Percentiles rank a stretch among this genome's conserved stretches.
Evolutionary conservation across 345 rosid genomes (phyloP).

Genomic region (Leavenworthia alabamica): DNA sequence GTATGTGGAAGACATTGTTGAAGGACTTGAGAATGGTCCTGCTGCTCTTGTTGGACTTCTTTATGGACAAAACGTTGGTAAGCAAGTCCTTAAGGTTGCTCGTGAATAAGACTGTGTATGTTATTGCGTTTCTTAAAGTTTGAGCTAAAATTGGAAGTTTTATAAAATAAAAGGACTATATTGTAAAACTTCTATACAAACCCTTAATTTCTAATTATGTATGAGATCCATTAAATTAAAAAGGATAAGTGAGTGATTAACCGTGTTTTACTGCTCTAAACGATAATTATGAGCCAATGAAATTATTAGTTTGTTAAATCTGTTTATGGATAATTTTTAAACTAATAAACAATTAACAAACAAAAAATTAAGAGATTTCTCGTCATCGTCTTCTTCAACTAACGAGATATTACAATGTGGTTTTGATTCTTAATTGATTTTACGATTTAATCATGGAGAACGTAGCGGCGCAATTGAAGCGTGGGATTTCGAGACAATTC

Average conservation of each 20-base stretch:
- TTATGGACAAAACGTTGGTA: constrained; percentile 40
- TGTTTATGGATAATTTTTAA: not conserved
- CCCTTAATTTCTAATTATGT: too few species aligned
- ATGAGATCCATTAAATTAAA: too few species aligned
- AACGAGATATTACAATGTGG: too few species aligned
- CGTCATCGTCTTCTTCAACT: not conserved
- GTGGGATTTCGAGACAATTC: constrained; percentile 75
- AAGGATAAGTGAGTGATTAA: too few species aligned
- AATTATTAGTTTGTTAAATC: not conserved
- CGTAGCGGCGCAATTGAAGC: constrained; percentile 50
- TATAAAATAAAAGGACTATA: not conserved
- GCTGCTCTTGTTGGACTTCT: constrained; percentile 39
- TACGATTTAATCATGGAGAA: constrained; percentile 39
- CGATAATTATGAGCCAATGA: constrained; percentile 10
- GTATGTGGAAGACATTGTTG: constrained; percentile 43
- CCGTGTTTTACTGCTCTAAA: constrained; percentile 30
- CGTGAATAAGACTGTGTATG: too few species aligned
- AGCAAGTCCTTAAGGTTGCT: constrained; percentile 36
- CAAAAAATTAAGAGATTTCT: not conserved
- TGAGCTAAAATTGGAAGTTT: not conserved
- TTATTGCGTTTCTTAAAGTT: too few species aligned
- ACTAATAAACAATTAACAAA: not conserved
- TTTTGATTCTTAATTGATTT: constrained; percentile 7
- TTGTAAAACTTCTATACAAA: not conserved
- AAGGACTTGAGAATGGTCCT: constrained; percentile 46